Conservation (phyloP, 495 filamentous ascomycete species). For the Hypoxylon trugodes region DNA sequence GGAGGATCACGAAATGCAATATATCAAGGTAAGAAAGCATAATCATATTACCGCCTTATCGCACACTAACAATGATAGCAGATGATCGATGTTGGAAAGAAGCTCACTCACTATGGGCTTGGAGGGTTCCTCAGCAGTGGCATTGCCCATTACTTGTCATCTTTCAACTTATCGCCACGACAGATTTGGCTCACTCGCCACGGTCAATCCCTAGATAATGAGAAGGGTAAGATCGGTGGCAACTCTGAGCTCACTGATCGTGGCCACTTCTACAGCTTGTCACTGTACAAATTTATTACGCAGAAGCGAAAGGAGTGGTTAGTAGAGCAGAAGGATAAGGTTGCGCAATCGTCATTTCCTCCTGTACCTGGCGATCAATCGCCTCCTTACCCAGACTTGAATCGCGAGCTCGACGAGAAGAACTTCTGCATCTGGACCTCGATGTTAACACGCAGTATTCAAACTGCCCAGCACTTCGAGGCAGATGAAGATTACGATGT, state of each 20-base stretch:
- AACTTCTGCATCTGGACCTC: conserved; percentile 99
- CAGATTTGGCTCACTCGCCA: conserved; percentile 99
- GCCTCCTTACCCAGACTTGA: conserved; percentile 89
- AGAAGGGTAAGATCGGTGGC: conserved; percentile 81
- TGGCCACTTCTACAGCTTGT: conserved; percentile 74
- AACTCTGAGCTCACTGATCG: conserved; percentile 81
- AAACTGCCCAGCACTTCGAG: conserved; percentile 83
- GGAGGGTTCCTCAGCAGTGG: conserved; percentile 90
- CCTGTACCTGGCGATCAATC: conserved; percentile 88
- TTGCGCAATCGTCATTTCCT: conserved; percentile 75
- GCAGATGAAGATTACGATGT: conserved; percentile 97
- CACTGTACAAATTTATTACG: conserved; percentile 79
- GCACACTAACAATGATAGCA: conserved; percentile 43
- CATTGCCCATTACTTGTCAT: conserved; percentile 90
- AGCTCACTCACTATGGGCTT: conserved; percentile 88
- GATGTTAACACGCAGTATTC: conserved; percentile 87
- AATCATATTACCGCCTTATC: not conserved
- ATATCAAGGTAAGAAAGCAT: conserved; percentile 70
- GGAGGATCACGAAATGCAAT: conserved; percentile 86
- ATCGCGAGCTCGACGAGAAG: conserved; percentile 70
- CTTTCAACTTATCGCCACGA: conserved; percentile 93
- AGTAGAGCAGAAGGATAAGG: conserved; percentile 75
- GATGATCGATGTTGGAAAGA: conserved; percentile 98
- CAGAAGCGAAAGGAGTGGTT: conserved; percentile 79
- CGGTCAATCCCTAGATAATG: conserved; percentile 84